Evolutionary conservation across 208 protist genomes (phyloP), one percentile per base, ranked within the genome.

Genomic region (Acanthamoeba royreba): DNA sequence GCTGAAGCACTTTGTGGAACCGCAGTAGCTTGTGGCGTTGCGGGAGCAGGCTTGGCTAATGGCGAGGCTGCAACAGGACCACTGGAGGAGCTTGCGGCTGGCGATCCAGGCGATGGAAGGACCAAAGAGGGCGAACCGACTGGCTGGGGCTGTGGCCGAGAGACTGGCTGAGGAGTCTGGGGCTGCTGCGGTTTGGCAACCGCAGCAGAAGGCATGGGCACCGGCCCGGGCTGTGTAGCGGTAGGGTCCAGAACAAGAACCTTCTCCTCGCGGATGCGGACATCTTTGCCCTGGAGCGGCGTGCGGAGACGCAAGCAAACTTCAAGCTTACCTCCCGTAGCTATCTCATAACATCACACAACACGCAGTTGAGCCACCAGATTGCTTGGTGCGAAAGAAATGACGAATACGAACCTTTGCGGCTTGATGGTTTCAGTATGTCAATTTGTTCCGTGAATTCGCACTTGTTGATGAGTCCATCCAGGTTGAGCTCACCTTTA

Each of bases 311-410:
- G 83, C 33, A 90, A 8, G 33, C 52, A 46, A 11, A 66, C 83
- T 46, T 90, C 83, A 25, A 90, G 53, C 83, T 90, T 90, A 52
- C 83, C 83, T 58, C 83, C 83, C 33, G 83, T 66, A 15, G 49
- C 35, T 46, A 22, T n/a, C 25, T 31, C 11, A 31, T 8, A 38
- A 38, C 33, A 42, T 33, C 13, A 13, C 63, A 40, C 28, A n/a
- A 28, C 11, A 13, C 9, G 63, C 25, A 25, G 33, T 38, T 47
- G 13, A 40, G 2, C 72, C 72, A 31, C 25, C 52, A 28, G 52
- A 22, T 28, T 25, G 2, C 35, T 25, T 69, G 25, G 4, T 9
- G 42, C 4, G 5, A 9, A n/a, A 33, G 77, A 2, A 49, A 47
- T 43, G 77, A 35, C 42, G 33, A 38, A 55, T 38, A 38, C 33